A percentile compares a stretch with the other conserved stretches of the same genome.
Conservation (phyloP, 1,284 basidiomycete genomes). For the Mycena sp. region DNA sequence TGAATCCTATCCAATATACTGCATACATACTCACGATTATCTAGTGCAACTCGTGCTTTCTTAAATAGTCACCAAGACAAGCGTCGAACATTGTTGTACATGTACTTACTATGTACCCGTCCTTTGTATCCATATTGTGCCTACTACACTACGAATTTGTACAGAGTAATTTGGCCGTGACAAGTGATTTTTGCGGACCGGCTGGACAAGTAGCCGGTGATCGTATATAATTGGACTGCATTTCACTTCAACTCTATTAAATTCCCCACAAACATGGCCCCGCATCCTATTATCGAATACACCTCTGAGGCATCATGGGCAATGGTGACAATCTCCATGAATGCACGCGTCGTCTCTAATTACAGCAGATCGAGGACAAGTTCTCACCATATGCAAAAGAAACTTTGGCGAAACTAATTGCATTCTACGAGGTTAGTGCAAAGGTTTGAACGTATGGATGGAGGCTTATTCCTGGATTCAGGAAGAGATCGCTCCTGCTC, state of each 20-base stretch:
- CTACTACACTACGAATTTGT: background rate
- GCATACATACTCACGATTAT: background rate
- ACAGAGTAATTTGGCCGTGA: background rate
- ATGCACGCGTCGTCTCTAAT: constrained; percentile 15
- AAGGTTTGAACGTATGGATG: constrained; percentile 21
- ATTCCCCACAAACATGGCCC: constrained; percentile 50
- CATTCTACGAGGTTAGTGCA: constrained; percentile 80
- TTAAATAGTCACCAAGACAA: no score
- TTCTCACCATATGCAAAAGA: constrained; percentile 91
- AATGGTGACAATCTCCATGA: constrained; percentile 59
- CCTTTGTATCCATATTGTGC: constrained; percentile 24
- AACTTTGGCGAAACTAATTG: constrained; percentile 83
- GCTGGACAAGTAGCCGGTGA: constrained; percentile 9
- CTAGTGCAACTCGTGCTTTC: background rate
- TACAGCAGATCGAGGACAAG: constrained; percentile 84
- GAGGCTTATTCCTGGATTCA: constrained; percentile 43
- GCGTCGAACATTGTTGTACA: constrained; percentile 27
- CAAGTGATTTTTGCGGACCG: background rate
- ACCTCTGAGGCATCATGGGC: constrained; percentile 87
- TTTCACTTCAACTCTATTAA: background rate
- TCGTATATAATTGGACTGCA: constrained; percentile 13
- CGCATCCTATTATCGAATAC: constrained; percentile 75
- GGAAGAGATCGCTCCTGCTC: constrained; percentile 90
- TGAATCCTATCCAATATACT: no score
- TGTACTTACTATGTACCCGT: constrained; percentile 13